Conservation (phyloP, 805 yeast species). For the Hanseniaspora clermontiae region DNA sequence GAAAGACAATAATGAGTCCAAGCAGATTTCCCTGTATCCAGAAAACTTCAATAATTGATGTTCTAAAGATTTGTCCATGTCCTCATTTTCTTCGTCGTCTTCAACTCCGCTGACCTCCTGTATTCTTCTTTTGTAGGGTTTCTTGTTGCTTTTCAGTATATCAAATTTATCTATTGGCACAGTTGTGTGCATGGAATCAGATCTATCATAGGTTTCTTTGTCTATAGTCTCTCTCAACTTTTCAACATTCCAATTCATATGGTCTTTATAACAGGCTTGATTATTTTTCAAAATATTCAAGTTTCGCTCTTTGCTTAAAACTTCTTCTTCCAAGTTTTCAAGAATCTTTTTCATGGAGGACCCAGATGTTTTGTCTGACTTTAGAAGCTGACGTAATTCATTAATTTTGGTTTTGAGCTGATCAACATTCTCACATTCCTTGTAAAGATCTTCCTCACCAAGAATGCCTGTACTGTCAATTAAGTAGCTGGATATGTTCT, state of each 20-base stretch:
- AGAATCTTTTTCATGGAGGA: background rate
- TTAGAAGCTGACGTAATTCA: background rate
- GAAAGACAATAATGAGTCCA: background rate
- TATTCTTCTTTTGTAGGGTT: background rate
- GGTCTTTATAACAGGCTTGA: background rate
- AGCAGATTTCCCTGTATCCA: background rate
- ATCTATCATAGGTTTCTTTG: background rate
- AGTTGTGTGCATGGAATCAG: slow-evolving; percentile 5
- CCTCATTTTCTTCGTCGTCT: background rate
- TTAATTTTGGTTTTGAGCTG: background rate
- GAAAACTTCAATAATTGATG: background rate
- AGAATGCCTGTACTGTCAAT: background rate
- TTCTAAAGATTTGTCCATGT: background rate
- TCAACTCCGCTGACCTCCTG: background rate
- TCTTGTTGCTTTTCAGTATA: background rate
- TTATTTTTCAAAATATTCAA: background rate
- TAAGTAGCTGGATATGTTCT: background rate
- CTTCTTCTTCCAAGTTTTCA: background rate
- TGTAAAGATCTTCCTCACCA: background rate
- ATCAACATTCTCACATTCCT: background rate
- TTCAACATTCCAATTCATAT: background rate
- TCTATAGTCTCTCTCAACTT: background rate
- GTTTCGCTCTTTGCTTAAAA: background rate
- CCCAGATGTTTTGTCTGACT: background rate
- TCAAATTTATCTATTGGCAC: slow-evolving; percentile 10